Evolutionary conservation across 169 alveolate species (phyloP).

Genomic region (Eimeria praecox): DNA sequence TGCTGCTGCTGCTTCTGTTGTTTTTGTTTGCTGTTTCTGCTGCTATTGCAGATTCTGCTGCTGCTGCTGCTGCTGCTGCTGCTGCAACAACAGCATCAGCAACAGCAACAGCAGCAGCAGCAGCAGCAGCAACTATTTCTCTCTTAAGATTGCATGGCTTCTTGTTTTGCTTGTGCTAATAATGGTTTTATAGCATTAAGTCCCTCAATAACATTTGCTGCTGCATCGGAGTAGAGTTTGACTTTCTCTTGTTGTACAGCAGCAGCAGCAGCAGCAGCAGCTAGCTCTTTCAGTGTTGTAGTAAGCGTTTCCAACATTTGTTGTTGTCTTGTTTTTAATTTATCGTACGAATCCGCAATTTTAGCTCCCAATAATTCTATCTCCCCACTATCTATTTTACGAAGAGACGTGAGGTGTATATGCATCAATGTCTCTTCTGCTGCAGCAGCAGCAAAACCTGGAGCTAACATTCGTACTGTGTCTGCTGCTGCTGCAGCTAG

Average conservation of each 20-base stretch:
- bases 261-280: background rate
- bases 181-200: background rate
- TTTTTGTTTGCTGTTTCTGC: background rate
- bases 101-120: conserved; percentile 5
- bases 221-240: background rate
- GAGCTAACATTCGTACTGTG: too few species aligned
- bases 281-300: background rate
- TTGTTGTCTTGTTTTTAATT: background rate
- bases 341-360: background rate
- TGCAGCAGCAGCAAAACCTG: too few species aligned
- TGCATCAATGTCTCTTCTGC: too few species aligned
- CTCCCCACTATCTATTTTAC: too few species aligned
- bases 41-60: background rate
- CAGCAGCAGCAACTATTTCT: background rate
- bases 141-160: background rate
- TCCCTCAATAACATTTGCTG: background rate
- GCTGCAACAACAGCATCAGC: background rate
- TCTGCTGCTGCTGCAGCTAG: too few species aligned
- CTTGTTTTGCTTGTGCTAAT: background rate
- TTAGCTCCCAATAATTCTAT: too few species aligned
- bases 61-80: background rate
- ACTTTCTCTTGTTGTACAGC: background rate
- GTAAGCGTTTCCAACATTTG: background rate
- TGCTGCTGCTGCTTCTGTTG: background rate
- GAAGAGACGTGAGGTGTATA: too few species aligned